A percentile compares a stretch with the other conserved stretches of the same genome.
Evolutionary conservation across 2,329 filamentous ascomycete genomes (phyloP).

Genomic region (Trichoderma hamatum): DNA sequence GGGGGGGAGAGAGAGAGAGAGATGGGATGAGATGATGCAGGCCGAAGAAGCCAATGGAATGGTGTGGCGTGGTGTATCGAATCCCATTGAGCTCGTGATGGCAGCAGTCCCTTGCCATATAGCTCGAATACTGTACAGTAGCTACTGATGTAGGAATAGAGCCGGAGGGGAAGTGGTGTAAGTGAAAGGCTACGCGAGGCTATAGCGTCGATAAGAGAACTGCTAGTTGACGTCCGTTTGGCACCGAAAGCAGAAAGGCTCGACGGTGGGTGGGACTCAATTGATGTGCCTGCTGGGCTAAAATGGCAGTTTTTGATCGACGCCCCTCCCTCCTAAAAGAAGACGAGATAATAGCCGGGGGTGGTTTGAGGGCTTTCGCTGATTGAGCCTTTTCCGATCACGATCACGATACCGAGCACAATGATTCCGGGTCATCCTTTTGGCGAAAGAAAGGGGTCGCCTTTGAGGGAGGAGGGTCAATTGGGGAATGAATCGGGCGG

Average conservation of each 20-base stretch:
- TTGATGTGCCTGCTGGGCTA: constrained; percentile 21
- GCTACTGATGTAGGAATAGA: constrained; percentile 3
- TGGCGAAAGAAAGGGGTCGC: no score
- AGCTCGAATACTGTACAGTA: no score
- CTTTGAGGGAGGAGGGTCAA: neutral
- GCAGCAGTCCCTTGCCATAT: neutral
- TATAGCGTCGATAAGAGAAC: constrained; percentile 19
- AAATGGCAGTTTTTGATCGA: constrained; percentile 16
- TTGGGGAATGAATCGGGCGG: neutral
- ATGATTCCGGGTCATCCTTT: neutral
- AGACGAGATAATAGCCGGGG: neutral
- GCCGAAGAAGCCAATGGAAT: neutral
- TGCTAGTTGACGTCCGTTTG: constrained; percentile 2
- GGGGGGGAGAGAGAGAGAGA: neutral
- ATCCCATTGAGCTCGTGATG: neutral
- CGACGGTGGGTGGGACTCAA: constrained; percentile 1
- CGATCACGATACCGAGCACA: neutral
- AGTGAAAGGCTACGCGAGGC: constrained; percentile 13
- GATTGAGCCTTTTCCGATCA: neutral
- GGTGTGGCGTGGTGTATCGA: neutral
- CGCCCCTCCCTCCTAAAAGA: neutral
- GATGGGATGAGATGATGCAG: constrained; percentile 20
- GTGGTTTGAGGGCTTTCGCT: neutral
- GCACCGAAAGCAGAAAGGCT: constrained; percentile 2
- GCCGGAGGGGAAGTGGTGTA: constrained; percentile 3